phyloP scores from a whole-genome alignment of 768 basidiomycete species.

The Cyclocybe aegerita region DNA sequence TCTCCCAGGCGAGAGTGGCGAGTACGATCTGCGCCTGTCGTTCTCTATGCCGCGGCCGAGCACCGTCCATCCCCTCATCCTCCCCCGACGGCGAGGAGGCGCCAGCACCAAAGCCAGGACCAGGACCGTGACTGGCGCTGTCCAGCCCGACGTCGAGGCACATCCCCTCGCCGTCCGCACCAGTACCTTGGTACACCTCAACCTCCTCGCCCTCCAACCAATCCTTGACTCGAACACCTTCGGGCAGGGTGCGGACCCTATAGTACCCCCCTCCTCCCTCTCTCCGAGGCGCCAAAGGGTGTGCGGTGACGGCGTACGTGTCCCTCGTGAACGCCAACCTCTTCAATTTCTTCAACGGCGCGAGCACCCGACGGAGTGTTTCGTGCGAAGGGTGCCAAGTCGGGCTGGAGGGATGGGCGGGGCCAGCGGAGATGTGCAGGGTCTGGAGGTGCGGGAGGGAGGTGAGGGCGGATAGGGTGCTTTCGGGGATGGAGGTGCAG shows the following conservation, averaged over 20 bases:
- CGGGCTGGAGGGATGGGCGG: conserved; percentile 18
- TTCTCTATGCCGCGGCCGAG: no score
- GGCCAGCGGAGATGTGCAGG: conserved; percentile 29
- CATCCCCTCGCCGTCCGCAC: background rate
- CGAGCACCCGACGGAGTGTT: conserved; percentile 18
- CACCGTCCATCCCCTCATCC: no score
- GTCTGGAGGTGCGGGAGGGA: conserved; percentile 17
- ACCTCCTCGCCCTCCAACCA: conserved; percentile 17
- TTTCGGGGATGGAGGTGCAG: conserved; percentile 11
- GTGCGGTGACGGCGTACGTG: conserved; percentile 23
- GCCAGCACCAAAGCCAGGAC: no score
- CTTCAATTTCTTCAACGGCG: conserved; percentile 21
- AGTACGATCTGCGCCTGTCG: conserved; percentile 11
- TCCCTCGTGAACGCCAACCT: conserved; percentile 28
- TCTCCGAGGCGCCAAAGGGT: conserved; percentile 18
- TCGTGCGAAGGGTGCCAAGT: conserved; percentile 27
- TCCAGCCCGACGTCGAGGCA: no score
- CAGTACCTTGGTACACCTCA: conserved; percentile 12
- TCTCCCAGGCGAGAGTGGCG: conserved; percentile 25
- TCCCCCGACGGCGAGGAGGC: no score
- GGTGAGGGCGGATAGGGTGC: conserved; percentile 18
- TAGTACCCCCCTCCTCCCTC: conserved; percentile 19
- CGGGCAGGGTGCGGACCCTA: conserved; percentile 19
- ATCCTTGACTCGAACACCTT: conserved; percentile 11
- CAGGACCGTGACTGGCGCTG: no score